Conservation (phyloP, 805 yeast genomes). For the Candida succiphila region DNA sequence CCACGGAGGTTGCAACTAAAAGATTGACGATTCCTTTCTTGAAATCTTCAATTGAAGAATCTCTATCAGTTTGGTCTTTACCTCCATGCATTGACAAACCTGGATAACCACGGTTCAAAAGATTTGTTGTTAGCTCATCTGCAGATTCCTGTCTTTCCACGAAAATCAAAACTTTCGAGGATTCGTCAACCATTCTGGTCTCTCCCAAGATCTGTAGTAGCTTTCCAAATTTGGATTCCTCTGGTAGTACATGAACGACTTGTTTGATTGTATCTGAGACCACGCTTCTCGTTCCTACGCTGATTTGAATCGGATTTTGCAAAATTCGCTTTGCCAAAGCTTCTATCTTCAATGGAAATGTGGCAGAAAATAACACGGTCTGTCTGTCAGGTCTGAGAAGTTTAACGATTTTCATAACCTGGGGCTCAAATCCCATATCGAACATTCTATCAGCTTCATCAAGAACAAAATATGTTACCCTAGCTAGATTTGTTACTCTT, state of each 20-base stretch:
- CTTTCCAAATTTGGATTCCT: constrained; percentile 44
- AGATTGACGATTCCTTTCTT: constrained; percentile 49
- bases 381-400: constrained; percentile 81
- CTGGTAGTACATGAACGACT: constrained; percentile 48
- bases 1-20: constrained; percentile 84
- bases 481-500: constrained; percentile 51
- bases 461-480: constrained; percentile 74
- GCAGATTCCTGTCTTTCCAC: constrained; percentile 85
- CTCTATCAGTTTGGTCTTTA: constrained; percentile 76
- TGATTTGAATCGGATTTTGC: constrained; percentile 57
- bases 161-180: constrained; percentile 61
- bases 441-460: constrained; percentile 97
- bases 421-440: constrained; percentile 97
- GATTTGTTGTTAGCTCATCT: constrained; percentile 52
- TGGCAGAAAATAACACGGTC: constrained; percentile 87
- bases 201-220: constrained; percentile 48
- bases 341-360: constrained; percentile 79
- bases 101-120: constrained; percentile 42
- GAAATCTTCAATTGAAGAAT: constrained; percentile 63
- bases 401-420: constrained; percentile 68
- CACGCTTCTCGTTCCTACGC: constrained; percentile 70
- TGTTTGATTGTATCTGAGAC: constrained; percentile 80
- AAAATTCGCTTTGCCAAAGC: constrained; percentile 59
- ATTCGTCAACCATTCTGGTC: constrained; percentile 20
- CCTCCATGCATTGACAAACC: constrained; percentile 86